phyloP scores from a whole-genome alignment of 768 basidiomycete species.

The Pisolithus microcarpus region DNA sequence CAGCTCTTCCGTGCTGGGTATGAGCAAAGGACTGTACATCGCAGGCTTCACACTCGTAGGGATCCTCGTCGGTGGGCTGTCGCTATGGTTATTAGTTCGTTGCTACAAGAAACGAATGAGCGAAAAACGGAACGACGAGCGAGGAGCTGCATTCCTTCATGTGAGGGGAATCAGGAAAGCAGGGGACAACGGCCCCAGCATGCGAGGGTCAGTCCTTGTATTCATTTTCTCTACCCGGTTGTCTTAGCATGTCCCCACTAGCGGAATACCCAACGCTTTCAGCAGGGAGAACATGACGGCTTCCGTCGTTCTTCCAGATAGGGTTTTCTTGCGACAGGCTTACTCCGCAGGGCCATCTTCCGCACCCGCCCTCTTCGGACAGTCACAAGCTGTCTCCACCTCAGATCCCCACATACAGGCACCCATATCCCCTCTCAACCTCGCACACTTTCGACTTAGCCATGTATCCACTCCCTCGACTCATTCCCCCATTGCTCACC shows the following conservation, averaged over 20 bases:
- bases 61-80: constrained; percentile 32
- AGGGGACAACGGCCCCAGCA: neutral
- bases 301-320: constrained; percentile 49
- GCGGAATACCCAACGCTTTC: constrained; percentile 22
- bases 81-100: constrained; percentile 38
- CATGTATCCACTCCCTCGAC: constrained; percentile 29
- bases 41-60: constrained; percentile 46
- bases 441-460: constrained; percentile 22
- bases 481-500: constrained; percentile 28
- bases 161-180: constrained; percentile 4
- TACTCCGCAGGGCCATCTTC: constrained; percentile 34
- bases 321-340: constrained; percentile 33
- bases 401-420: constrained; percentile 11
- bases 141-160: constrained; percentile 36
- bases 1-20: constrained; percentile 2
- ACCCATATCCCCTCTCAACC: constrained; percentile 16
- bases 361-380: constrained; percentile 28
- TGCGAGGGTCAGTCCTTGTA: constrained; percentile 9
- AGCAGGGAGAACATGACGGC: constrained; percentile 38
- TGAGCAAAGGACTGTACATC: constrained; percentile 33
- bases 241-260: too few species aligned
- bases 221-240: neutral
- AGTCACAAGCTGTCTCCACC: constrained; percentile 2
- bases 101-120: constrained; percentile 34
- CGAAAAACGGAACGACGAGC: constrained; percentile 30